These are phyloP conservation scores for Pseudopyrenochaeta lycopersici DNA, from an alignment of 2,329 filamentous ascomycete genomes.

Conservation along the genomic window DNA sequence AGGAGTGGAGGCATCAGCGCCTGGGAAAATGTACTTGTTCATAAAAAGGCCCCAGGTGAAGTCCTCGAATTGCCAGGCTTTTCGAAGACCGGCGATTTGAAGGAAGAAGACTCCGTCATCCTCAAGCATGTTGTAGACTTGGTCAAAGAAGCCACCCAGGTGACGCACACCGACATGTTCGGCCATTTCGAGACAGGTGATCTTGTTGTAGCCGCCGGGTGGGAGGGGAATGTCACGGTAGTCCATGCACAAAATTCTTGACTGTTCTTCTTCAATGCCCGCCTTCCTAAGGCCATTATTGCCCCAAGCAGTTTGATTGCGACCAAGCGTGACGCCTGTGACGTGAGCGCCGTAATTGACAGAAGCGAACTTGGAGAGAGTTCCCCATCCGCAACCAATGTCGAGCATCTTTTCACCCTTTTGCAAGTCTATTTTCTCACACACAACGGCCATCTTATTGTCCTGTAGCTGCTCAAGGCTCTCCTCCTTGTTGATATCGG, in stretches of 20 bases:
- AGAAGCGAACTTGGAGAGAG: constrained; percentile 90
- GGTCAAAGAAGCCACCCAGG: constrained; percentile 79
- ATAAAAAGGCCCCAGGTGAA: constrained; percentile 98
- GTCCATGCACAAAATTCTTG: constrained; percentile 92
- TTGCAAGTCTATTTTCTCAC: constrained; percentile 91
- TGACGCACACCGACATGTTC: constrained; percentile 97
- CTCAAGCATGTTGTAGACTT: constrained; percentile 94
- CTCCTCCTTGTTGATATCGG: constrained; percentile 87
- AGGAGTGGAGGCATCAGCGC: constrained; percentile 93
- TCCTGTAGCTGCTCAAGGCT: constrained; percentile 94
- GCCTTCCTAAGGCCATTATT: constrained; percentile 86
- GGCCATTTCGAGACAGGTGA: constrained; percentile 97
- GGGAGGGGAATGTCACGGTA: constrained; percentile 92
- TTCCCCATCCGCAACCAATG: constrained; percentile 98
- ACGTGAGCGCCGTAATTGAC: constrained; percentile 87
- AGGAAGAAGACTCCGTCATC: constrained; percentile 97
- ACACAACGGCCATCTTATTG: constrained; percentile 95
- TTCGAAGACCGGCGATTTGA: constrained; percentile 92
- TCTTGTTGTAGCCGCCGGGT: constrained; percentile 85
- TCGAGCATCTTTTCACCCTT: constrained; percentile 85
- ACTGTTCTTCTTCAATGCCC: constrained; percentile 86
- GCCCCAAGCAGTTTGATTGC: constrained; percentile 97
- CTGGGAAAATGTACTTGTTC: constrained; percentile 99
- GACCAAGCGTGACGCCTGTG: constrained; percentile 91
- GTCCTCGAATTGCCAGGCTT: constrained; percentile 97